Evolutionary conservation across 768 basidiomycete species (phyloP).

Genomic region (Phaffia tasmanica): DNA sequence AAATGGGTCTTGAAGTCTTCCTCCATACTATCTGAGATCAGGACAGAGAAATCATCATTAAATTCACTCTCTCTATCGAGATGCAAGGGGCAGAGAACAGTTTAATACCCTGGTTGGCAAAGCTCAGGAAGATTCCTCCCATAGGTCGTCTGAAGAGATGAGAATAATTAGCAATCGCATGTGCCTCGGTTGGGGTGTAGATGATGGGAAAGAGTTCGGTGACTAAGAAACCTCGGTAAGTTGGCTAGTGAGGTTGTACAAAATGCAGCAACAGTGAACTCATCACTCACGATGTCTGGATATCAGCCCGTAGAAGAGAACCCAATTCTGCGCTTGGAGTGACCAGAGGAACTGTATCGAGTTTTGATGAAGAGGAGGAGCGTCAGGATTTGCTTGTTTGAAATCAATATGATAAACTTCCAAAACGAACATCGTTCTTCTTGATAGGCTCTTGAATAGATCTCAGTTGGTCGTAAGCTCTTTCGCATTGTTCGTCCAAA

Average conservation of each 20-base stretch:
- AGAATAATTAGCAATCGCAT: slow-evolving; percentile 68
- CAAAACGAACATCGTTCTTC: neutral
- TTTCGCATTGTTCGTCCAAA: slow-evolving; percentile 8
- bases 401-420: neutral
- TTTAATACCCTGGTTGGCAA: slow-evolving; percentile 34
- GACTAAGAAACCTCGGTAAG: slow-evolving; percentile 30
- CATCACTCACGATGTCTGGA: slow-evolving; percentile 41
- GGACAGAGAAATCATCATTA: too few relatives aligned
- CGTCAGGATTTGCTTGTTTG: neutral
- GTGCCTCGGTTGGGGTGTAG: slow-evolving; percentile 73
- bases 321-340: neutral
- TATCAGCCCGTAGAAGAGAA: slow-evolving; percentile 65
- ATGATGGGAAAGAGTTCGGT: slow-evolving; percentile 56
- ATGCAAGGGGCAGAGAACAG: too few relatives aligned
- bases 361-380: neutral
- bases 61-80: too few relatives aligned
- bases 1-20: slow-evolving; percentile 45
- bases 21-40: slow-evolving; percentile 55
- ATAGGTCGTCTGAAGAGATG: slow-evolving; percentile 67
- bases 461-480: neutral
- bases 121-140: slow-evolving; percentile 55
- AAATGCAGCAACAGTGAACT: too few relatives aligned
- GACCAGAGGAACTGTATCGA: neutral
- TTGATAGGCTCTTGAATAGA: neutral
- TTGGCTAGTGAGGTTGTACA: too few relatives aligned